Percentiles rank a stretch among this genome's conserved stretches.
phyloP scores from a whole-genome alignment of 192 early-diverging fungal species.

The Geosiphon pyriformis region DNA sequence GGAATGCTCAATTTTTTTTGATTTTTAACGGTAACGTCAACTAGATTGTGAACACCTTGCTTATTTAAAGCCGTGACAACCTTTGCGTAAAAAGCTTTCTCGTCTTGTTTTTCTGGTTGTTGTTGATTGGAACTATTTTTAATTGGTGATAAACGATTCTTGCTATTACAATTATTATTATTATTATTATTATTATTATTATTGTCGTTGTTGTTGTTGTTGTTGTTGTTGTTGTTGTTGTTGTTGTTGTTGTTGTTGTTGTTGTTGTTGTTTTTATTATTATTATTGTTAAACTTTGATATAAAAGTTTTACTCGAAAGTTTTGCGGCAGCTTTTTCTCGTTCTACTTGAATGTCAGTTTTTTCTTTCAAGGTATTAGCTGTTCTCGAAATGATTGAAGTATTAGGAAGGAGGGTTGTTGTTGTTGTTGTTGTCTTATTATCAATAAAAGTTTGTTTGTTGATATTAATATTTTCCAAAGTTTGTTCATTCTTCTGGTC shows the following conservation, averaged over 20 bases:
- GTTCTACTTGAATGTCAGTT: not conserved
- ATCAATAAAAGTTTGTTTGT: not conserved
- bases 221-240: not conserved
- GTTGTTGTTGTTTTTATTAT: not conserved
- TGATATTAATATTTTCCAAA: not conserved
- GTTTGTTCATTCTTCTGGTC: conserved; percentile 6
- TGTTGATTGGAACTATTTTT: not conserved
- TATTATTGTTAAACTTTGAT: no score
- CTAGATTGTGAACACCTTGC: not conserved
- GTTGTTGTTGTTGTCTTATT: not conserved
- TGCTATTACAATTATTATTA: no score
- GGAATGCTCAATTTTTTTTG: no score
- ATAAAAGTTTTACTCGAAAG: not conserved
- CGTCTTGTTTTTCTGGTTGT: not conserved
- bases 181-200: not conserved
- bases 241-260: not conserved
- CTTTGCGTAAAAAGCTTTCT: not conserved
- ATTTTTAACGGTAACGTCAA: no score
- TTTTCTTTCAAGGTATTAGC: no score
- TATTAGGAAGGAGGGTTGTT: not conserved
- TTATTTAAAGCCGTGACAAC: not conserved
- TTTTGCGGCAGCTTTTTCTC: conserved; percentile 14
- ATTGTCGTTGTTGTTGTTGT: not conserved
- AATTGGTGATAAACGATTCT: no score
- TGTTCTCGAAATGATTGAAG: no score